Evolutionary conservation across 2,329 filamentous ascomycete species (phyloP), one percentile per base, ranked within the genome.

Genomic region (Mollisiaceae sp.): DNA sequence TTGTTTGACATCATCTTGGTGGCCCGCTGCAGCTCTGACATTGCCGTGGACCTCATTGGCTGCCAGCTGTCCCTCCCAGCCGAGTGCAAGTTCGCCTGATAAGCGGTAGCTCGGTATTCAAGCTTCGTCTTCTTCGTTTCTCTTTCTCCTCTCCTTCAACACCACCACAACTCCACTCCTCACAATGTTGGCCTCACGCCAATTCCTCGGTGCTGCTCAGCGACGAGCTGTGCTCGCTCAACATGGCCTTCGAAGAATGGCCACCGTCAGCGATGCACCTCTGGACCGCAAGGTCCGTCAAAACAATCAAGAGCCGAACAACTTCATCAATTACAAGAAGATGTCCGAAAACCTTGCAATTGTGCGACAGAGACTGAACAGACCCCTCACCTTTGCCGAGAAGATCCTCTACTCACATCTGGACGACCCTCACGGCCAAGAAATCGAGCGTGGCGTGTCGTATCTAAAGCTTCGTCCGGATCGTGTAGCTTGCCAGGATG

Each of bases 271-370:
- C 76, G 92, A 97, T 82, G 89, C 89, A 78, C 88, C 93, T 75
- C 89, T 99, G 74, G 92, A 94, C 83, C 89, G 89, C 84, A 97
- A 97, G 91, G 95, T 99, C 80, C 91, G 91, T 81, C 97, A 98
- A 87, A 97, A 94, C 86, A 97, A 93, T 83, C 93, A 89, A 86
- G 95, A 99, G 83, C 91, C 93, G 81, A 88, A 87, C 81, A 95
- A 96, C 87, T 97, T 93, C 86, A 97, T 98, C 86, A 97, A 97
- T 87, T 99, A 99, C 81, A 93, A 92, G 88, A 97, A 97, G 88
- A 97, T 98, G 93, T 93, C 91, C 75, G 94, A 98, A 85, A 98
- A 97, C 87, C 88, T 99, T 67, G 85, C 89, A 76, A 89, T 99
- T 80, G 95, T 99, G 74, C 92, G 95, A 77, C 81, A 84, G 75